Evolutionary conservation across 176 grass and related monocot species (phyloP).

Genomic region (Otatea glauca): DNA sequence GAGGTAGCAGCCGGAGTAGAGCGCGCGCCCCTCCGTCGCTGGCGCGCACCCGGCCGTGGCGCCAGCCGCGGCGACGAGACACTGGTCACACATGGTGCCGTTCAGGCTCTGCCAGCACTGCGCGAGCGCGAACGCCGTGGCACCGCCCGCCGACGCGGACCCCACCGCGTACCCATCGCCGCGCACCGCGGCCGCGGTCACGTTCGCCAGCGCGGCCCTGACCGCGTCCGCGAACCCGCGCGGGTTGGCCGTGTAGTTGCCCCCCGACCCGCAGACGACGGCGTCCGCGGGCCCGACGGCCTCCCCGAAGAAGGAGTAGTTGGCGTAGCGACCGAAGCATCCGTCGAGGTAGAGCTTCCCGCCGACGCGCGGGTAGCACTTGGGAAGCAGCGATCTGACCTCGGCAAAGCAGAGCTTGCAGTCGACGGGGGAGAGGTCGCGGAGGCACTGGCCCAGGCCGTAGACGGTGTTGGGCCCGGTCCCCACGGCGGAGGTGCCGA

Average conservation of each 20-base stretch:
- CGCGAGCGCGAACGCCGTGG: slow-evolving; percentile 64
- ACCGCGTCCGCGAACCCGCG: slow-evolving; percentile 53
- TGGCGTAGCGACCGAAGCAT: slow-evolving; percentile 75
- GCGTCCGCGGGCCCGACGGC: slow-evolving; percentile 31
- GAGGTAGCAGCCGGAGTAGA: slow-evolving; percentile 75
- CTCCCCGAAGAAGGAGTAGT: slow-evolving; percentile 78
- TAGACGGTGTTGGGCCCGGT: slow-evolving; percentile 58
- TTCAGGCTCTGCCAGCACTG: slow-evolving; percentile 83
- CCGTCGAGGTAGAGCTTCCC: slow-evolving; percentile 76
- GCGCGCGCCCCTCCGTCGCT: slow-evolving; percentile 65
- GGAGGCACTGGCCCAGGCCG: slow-evolving; percentile 70
- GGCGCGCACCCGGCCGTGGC: slow-evolving; percentile 57
- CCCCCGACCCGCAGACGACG: slow-evolving; percentile 5
- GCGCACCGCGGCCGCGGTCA: slow-evolving; percentile 38
- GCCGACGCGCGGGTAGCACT: slow-evolving; percentile 71
- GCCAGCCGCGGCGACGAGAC: slow-evolving; percentile 60
- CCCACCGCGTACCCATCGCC: slow-evolving; percentile 56
- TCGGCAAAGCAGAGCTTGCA: slow-evolving; percentile 82
- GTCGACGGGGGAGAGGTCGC: slow-evolving; percentile 70
- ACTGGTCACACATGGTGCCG: slow-evolving; percentile 53
- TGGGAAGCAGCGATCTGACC: slow-evolving; percentile 78
- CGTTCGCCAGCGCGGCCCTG: slow-evolving; percentile 51
- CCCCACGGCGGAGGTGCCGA: slow-evolving; percentile 59
- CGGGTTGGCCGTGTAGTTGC: slow-evolving; percentile 38
- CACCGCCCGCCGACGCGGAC: slow-evolving; percentile 21